Evolutionary conservation across 345 rosid species (phyloP), one percentile per base, ranked within the genome.

Genomic region (Murraya paniculata): DNA sequence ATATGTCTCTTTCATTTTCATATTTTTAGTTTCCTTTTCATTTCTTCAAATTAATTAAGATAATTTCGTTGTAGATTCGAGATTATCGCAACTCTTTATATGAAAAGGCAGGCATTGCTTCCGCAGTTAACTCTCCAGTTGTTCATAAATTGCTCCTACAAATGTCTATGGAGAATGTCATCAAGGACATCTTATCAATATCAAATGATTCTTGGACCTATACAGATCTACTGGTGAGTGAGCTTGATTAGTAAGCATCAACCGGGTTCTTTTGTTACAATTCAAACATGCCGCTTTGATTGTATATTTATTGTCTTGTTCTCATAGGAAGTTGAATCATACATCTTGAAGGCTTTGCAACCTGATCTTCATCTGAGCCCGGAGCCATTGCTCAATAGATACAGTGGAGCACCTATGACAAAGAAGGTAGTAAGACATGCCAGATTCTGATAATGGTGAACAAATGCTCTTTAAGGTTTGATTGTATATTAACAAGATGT

Each of bases 141-240:
- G 36, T 79, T 65, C 78, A 77, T 56, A 80, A 64, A 80, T 81
- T 80, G 62, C 36, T 64, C 38, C 72, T 83, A 8, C 64, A 68
- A 30, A 83, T 80, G 83, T 73, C 81, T 56, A 73, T 80, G 81
- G 86, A 83, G 68, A 83, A 77, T 77, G 83, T 83, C 41, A 71
- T 83, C 18, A 83, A 80, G 68, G 86, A 83, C 61, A 77, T 83
- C 30, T 68, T 55, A 11, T 76, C 74, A 33, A 28, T 80, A n/a
- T 73, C 76, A 38, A 30, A 80, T 77, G 80, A 79, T 53, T 83
- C 83, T 60, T 83, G 83, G 86, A 77, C 78, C 31, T 83, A 80
- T 41, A 69, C 64, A 74, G 83, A 73, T 77, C 16, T 77, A 53
- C 22, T 83, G 83, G 86, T 79, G 2, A 66, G 80, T 65, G 69